Evolutionary conservation across 2,329 filamentous ascomycete species (phyloP).

Genomic region (Ceratocystiopsis sp.): DNA sequence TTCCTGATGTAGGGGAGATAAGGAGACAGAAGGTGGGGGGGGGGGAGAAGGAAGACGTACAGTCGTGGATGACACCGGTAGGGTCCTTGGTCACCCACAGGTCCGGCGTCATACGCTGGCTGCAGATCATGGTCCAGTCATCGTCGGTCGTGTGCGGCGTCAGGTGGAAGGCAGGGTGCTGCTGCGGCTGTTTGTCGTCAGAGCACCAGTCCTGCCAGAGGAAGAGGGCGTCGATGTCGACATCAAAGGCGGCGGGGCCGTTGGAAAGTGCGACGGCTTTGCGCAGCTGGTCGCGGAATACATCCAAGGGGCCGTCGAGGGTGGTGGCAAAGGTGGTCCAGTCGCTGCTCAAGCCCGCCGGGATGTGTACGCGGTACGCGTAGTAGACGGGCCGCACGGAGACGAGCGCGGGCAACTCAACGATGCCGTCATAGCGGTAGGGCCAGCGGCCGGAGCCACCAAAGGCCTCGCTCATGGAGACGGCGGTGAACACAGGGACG

Average conservation of each 20-base stretch:
- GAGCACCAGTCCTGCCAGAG: neutral
- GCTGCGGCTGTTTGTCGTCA: neutral
- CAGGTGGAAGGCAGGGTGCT: slow-evolving; percentile 2
- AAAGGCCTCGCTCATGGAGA: neutral
- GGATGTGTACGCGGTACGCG: neutral
- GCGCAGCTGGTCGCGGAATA: neutral
- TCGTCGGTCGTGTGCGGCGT: neutral
- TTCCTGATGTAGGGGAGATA: too few relatives aligned
- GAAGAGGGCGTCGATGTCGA: neutral
- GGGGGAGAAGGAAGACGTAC: too few relatives aligned
- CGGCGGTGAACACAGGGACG: neutral
- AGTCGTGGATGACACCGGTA: too few relatives aligned
- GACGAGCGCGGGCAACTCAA: neutral
- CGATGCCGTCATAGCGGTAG: neutral
- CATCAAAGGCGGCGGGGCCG: neutral
- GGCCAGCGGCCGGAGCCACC: neutral
- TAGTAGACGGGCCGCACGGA: neutral
- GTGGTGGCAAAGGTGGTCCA: neutral
- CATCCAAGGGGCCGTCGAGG: neutral
- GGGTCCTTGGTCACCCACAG: neutral
- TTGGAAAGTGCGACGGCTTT: neutral
- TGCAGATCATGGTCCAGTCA: slow-evolving; percentile 2
- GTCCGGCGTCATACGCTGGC: neutral
- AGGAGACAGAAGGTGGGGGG: too few relatives aligned
- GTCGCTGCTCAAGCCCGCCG: neutral